Base-by-base conservation (phyloP, 495 filamentous ascomycete species). In the Neurospora sp. region DNA sequence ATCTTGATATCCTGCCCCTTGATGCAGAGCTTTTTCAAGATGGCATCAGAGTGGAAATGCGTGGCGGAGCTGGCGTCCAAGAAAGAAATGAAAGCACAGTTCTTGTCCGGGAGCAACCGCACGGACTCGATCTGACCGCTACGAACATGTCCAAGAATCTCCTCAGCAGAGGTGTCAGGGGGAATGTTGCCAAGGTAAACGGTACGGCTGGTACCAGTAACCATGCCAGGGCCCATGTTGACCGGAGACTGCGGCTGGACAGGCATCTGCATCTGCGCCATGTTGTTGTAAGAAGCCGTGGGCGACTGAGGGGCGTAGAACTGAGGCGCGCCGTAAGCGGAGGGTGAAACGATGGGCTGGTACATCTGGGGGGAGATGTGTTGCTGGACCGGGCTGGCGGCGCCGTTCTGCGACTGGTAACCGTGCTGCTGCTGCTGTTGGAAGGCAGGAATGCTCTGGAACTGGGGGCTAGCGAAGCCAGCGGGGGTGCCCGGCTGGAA, bases 21-120 rank as follows among this genome's bases (percentile, higher is more conserved):
- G 84, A 99, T 96, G 73, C 95, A 92, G 77, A 99, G 88, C 84
- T 98, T 98, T 87, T 99, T 99, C 87, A 99, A 88, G 79, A 99
- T 98, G 72, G 96, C 96, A 86, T 99, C 96, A 38, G 96, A 99
- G 85, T 99, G 96, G 84, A 99, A 99, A 81, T 99, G 96, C 31
- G 94, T 97, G 68, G 96, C 96, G 38, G 96, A 97, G 84, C 93
- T 95, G 74, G 94, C 93, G 78, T 99, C 96, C 75, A 98, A 86
- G 83, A 99, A 99, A 14, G 96, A 99, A 78, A 99, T 99, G 85
- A 99, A 99, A 73, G 96, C 96, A 82, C 96, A 99, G 86, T 98
- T 99, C 92, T 98, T 99, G 84, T 99, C 96, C 20, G 94, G 93
- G 42, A 99, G 88, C 75, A 98, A 87, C 74, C 96, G 90, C 44